phyloP scores from a whole-genome alignment of 2,329 filamentous ascomycete species.

The Aureobasidium lini region DNA sequence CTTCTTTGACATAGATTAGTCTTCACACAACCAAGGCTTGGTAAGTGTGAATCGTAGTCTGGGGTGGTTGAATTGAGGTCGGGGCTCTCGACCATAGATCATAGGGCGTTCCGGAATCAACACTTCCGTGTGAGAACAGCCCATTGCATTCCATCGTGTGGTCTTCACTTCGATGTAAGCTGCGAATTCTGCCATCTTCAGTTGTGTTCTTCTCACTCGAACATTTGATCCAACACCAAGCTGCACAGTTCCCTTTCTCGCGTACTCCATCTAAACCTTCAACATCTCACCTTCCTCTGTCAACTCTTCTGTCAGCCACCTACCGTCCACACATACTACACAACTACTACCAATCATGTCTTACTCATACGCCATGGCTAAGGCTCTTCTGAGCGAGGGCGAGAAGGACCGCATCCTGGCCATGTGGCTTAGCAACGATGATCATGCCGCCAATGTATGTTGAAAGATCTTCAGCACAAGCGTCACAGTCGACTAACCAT shows the following conservation, averaged over 20 bases:
- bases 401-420: slow-evolving; percentile 26
- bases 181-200: not conserved
- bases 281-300: not conserved
- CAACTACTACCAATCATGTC: slow-evolving; percentile 13
- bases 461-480: not conserved
- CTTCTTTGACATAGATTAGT: no score
- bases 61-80: no score
- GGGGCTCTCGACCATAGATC: no score
- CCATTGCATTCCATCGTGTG: no score
- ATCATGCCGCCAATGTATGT: slow-evolving; percentile 8
- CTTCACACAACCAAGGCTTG: no score
- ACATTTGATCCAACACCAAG: not conserved
- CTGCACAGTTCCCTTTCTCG: not conserved
- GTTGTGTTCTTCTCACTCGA: not conserved
- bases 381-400: slow-evolving; percentile 19
- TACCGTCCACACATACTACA: not conserved
- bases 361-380: slow-evolving; percentile 23
- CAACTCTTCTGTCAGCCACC: not conserved
- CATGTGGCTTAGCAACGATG: slow-evolving; percentile 20
- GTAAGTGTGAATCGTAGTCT: no score
- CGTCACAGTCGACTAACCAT: not conserved
- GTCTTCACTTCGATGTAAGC: not conserved
- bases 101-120: no score
- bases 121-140: no score
- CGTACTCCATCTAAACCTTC: not conserved